These are phyloP conservation scores for Boletellus sp. DNA, from an alignment of 768 basidiomycete species.

Conservation along the genomic window DNA sequence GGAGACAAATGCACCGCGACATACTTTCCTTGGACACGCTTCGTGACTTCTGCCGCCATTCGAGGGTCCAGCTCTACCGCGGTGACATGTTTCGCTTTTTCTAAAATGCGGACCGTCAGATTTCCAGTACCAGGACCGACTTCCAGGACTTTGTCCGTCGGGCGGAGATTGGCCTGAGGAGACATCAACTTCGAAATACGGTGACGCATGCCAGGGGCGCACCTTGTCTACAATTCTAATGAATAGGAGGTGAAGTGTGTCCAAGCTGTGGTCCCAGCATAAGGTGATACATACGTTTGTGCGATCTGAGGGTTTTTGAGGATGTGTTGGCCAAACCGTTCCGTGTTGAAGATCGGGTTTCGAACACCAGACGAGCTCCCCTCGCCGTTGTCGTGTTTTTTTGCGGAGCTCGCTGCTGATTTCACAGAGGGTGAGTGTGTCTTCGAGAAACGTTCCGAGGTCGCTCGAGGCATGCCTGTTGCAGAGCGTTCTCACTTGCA, in stretches of 20 bases:
- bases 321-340: slow-evolving; percentile 96
- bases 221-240: slow-evolving; percentile 63
- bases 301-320: slow-evolving; percentile 91
- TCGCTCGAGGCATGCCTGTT: slow-evolving; percentile 70
- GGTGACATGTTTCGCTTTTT: slow-evolving; percentile 88
- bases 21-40: slow-evolving; percentile 97
- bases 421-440: slow-evolving; percentile 65
- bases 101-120: slow-evolving; percentile 87
- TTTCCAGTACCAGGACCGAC: slow-evolving; percentile 98
- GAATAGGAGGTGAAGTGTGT: slow-evolving; percentile 8
- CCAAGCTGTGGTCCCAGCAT: slow-evolving; percentile 18
- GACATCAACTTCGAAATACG: slow-evolving; percentile 1
- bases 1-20: slow-evolving; percentile 34
- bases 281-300: slow-evolving; percentile 61
- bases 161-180: slow-evolving; percentile 78
- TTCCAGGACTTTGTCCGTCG: slow-evolving; percentile 94
- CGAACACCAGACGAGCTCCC: slow-evolving; percentile 43
- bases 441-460: slow-evolving; percentile 66
- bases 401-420: slow-evolving; percentile 26
- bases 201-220: neutral
- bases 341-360: slow-evolving; percentile 94
- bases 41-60: slow-evolving; percentile 97
- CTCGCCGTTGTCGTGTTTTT: slow-evolving; percentile 41
- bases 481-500: too few species aligned
- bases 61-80: slow-evolving; percentile 98